Evolutionary conservation across 768 basidiomycete species (phyloP).

Genomic region (Boletus subparvulus): DNA sequence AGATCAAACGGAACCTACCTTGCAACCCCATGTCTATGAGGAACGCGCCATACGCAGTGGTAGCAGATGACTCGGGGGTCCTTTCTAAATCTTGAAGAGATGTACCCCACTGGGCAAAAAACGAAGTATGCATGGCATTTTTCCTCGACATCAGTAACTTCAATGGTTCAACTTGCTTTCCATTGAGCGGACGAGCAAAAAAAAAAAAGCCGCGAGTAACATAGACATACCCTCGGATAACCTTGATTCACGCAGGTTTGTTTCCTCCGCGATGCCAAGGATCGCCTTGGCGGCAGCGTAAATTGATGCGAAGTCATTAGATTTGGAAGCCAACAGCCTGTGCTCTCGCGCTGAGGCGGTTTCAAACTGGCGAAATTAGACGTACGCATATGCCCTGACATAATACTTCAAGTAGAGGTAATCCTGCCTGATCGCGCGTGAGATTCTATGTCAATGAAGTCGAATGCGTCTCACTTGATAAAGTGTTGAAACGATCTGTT

Average conservation of each 20-base stretch:
- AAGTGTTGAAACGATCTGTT: conserved; percentile 3
- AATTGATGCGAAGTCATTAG: background rate
- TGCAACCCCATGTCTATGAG: conserved; percentile 4
- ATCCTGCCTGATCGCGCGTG: background rate
- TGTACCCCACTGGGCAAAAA: background rate
- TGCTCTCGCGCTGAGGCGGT: background rate
- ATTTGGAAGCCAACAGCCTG: conserved; percentile 1
- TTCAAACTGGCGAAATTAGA: background rate
- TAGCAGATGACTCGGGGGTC: conserved; percentile 1
- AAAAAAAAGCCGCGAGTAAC: background rate
- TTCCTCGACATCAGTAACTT: background rate
- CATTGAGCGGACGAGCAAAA: background rate
- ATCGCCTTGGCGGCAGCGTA: background rate
- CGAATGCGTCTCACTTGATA: background rate
- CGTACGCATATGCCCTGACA: conserved; percentile 5
- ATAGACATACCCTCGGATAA: background rate
- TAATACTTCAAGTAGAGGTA: conserved; percentile 4
- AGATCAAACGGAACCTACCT: background rate
- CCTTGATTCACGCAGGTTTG: background rate
- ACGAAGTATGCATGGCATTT: background rate
- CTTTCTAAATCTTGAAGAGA: background rate
- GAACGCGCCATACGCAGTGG: conserved; percentile 5
- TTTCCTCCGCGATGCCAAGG: background rate
- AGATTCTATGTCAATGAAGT: background rate
- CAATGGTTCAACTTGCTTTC: background rate